Evolutionary conservation across 1,284 basidiomycete species (phyloP).

Genomic region (Moniliophthora roreri): DNA sequence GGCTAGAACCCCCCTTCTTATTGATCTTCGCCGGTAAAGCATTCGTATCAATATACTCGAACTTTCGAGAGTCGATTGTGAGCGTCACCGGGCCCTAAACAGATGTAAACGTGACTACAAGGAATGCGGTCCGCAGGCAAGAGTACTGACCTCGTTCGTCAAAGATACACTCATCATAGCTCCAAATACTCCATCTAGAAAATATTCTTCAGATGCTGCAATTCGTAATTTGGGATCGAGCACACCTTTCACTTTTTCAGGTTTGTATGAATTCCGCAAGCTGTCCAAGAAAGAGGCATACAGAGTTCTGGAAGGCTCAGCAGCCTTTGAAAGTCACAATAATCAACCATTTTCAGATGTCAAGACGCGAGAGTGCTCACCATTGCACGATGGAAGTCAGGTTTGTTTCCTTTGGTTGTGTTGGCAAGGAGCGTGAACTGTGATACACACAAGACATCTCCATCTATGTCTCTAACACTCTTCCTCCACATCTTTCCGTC

Average conservation of each 20-base stretch:
- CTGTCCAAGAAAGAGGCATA: conserved; percentile 74
- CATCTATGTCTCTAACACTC: conserved; percentile 81
- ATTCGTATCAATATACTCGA: conserved; percentile 52
- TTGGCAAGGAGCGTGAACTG: conserved; percentile 92
- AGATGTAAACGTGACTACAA: conserved; percentile 12
- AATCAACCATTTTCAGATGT: neutral
- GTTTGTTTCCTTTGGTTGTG: conserved; percentile 84
- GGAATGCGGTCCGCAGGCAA: neutral
- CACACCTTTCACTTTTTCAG: conserved; percentile 78
- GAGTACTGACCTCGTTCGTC: conserved; percentile 72
- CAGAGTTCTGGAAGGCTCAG: conserved; percentile 65
- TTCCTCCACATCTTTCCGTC: conserved; percentile 76
- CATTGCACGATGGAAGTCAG: conserved; percentile 91
- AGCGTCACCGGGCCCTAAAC: conserved; percentile 80
- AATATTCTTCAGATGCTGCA: conserved; percentile 6
- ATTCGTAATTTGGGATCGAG: neutral
- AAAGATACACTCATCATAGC: conserved; percentile 91
- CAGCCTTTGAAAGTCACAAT: conserved; percentile 41
- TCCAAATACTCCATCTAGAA: conserved; percentile 83
- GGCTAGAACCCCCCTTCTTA: too few relatives aligned
- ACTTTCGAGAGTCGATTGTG: conserved; percentile 77
- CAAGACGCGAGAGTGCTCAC: conserved; percentile 41
- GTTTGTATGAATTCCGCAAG: conserved; percentile 62
- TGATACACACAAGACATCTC: conserved; percentile 87
- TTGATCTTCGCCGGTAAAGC: neutral